phyloP scores from a whole-genome alignment of 768 basidiomycete species.

The Favolaschia claudopus region DNA sequence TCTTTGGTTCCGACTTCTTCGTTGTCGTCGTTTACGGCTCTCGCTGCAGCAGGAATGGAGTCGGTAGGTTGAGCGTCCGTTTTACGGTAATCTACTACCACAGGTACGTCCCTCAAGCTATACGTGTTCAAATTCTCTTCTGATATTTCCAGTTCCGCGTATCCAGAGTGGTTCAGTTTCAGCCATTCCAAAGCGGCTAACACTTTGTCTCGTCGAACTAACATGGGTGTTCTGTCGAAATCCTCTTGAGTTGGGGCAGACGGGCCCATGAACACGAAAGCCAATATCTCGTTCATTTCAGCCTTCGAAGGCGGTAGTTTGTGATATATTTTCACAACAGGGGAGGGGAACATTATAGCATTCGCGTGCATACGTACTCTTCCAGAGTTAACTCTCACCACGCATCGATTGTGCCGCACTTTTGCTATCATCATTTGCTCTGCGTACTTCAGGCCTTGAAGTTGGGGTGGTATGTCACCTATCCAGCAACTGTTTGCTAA shows the following conservation, averaged over 20 bases:
- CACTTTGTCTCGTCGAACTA: conserved; percentile 21
- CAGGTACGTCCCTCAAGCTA: conserved; percentile 12
- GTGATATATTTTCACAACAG: conserved; percentile 34
- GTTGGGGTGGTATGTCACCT: conserved; percentile 1
- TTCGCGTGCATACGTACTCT: conserved; percentile 36
- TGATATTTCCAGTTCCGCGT: conserved; percentile 12
- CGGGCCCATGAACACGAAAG: no score
- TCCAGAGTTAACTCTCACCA: conserved; percentile 36
- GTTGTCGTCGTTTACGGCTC: conserved; percentile 5
- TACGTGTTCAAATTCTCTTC: conserved; percentile 1
- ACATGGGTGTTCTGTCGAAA: no score
- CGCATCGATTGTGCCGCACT: conserved; percentile 34
- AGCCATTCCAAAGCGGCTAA: conserved; percentile 16
- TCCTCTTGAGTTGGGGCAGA: no score
- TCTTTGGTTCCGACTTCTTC: conserved; percentile 24
- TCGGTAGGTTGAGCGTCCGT: conserved; percentile 8
- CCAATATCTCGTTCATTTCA: conserved; percentile 33
- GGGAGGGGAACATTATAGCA: conserved; percentile 38
- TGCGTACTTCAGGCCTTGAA: background rate
- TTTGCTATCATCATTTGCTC: conserved; percentile 32
- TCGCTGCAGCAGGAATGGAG: no score
- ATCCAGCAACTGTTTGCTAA: background rate
- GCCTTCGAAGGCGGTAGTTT: conserved; percentile 29
- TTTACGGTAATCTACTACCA: conserved; percentile 10
- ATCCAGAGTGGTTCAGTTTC: conserved; percentile 13